Evolutionary conservation across 768 basidiomycete species (phyloP), one percentile per base, ranked within the genome.

Genomic region (Termitomyces sp.): DNA sequence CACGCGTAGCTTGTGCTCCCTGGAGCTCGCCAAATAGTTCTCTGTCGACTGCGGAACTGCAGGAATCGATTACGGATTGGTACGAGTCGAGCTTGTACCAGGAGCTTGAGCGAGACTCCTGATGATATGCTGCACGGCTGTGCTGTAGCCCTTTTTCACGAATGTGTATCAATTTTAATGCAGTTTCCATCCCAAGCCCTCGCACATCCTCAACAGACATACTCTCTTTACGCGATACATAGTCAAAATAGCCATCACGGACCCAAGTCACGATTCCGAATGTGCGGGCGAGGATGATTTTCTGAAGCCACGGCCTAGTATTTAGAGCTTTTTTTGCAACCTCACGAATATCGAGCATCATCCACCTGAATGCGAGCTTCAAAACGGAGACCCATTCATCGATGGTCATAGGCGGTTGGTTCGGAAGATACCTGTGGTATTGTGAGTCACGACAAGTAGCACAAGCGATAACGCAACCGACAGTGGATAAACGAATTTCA

Each of bases 401-500:
- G 1, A 9, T 5, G 4, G 43, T 44, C 7, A 59, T 19, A 19
- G 4, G 14, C 11, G 54, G 28, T 17, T 42, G 21, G 9, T 42
- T 7, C 5, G 25, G 28, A 27, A 11, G 19, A 23, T 46, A 39
- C 42, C 41, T 57, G 25, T 12, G 12, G 21, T 7, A 10, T 17
- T 23, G 2, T 19, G 17, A 14, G 3, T 52, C 21, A 28, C 23
- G 5, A 23, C 21, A 32, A 44, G 21, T 8, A 21, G 21, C 10
- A 19, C 19, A 23, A 8, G n/a, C 16, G 3, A 40, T 17, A 32
- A 28, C 28, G n/a, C n/a, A n/a, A n/a, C n/a, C n/a, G n/a, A n/a
- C 61, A 57, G 9, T 1, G 61, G 61, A 32, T 59, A 47, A 27
- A 61, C 30, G 8, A 59, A n/a, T 23, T 55, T 52, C 32, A 61